Percentiles rank a stretch among this genome's conserved stretches.
Conservation (phyloP, 192 early-diverging fungal genomes). For the Mortierella antarctica region DNA sequence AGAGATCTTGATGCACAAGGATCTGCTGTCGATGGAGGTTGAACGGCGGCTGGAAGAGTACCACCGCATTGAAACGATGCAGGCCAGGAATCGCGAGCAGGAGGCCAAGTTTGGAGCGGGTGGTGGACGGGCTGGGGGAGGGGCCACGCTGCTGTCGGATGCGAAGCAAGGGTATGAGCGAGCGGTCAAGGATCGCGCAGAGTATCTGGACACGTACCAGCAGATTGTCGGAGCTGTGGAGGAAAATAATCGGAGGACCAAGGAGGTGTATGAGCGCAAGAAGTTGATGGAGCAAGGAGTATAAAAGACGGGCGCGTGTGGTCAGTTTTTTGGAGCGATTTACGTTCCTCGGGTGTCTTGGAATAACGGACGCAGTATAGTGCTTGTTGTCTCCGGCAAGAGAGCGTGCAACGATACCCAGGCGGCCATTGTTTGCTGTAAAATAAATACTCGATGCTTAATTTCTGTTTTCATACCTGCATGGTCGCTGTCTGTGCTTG, state of each 20-base stretch:
- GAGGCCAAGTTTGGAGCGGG: conserved; percentile 22
- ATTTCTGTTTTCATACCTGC: too few relatives aligned
- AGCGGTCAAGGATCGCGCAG: conserved; percentile 7
- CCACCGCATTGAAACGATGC: conserved; percentile 26
- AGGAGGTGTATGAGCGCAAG: conserved; percentile 21
- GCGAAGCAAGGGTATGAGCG: conserved; percentile 11
- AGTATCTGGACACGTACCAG: conserved; percentile 18
- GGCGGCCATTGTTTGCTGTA: too few relatives aligned
- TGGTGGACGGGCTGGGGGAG: conserved; percentile 3
- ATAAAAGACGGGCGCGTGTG: not conserved
- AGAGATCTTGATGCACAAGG: conserved; percentile 33
- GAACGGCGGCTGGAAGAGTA: conserved; percentile 19
- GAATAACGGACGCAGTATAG: too few relatives aligned
- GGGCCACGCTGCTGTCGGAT: conserved; percentile 15
- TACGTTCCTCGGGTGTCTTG: not conserved
- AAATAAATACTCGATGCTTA: too few relatives aligned
- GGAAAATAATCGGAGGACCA: conserved; percentile 28
- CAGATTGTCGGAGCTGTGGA: conserved; percentile 25
- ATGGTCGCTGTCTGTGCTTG: too few relatives aligned
- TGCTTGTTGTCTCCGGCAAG: too few relatives aligned
- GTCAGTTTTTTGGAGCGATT: not conserved
- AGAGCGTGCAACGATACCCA: too few relatives aligned
- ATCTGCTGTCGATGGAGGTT: conserved; percentile 24
- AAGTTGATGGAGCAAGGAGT: conserved; percentile 11
- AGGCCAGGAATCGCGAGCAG: conserved; percentile 12